phyloP scores from a whole-genome alignment of 2,329 filamentous ascomycete species.

The Rosellinia necatrix region DNA sequence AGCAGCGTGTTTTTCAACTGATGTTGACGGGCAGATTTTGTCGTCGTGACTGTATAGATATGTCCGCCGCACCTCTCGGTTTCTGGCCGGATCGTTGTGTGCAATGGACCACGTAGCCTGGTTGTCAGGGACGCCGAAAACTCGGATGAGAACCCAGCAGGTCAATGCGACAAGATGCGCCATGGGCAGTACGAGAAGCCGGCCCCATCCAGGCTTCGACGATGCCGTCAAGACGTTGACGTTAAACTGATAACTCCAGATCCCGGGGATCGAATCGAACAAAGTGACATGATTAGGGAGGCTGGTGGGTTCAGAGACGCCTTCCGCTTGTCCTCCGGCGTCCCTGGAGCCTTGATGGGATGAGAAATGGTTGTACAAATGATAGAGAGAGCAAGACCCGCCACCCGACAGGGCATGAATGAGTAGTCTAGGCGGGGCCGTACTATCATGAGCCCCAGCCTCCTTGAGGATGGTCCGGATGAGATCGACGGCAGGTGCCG shows the following conservation, averaged over 20 bases:
- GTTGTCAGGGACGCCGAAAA: background rate
- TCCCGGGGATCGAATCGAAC: background rate
- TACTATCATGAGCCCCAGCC: background rate
- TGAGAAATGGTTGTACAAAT: background rate
- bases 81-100: background rate
- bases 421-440: background rate
- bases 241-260: background rate
- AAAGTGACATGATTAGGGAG: background rate
- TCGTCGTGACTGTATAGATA: background rate
- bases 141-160: background rate
- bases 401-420: background rate
- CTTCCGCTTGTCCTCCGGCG: too few relatives aligned
- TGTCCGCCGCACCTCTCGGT: background rate
- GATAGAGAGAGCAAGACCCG: background rate
- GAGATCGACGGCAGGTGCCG: background rate
- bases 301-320: background rate
- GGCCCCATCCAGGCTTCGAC: background rate
- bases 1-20: background rate
- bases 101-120: background rate
- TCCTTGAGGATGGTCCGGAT: background rate
- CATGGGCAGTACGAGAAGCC: background rate
- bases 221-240: background rate
- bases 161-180: background rate
- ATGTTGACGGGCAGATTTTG: background rate
- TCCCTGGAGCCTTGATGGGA: background rate